Evolutionary conservation across 192 early-diverging fungal genomes (phyloP), one percentile per base, ranked within the genome.

Genomic region (Gamsiella multidivaricata): DNA sequence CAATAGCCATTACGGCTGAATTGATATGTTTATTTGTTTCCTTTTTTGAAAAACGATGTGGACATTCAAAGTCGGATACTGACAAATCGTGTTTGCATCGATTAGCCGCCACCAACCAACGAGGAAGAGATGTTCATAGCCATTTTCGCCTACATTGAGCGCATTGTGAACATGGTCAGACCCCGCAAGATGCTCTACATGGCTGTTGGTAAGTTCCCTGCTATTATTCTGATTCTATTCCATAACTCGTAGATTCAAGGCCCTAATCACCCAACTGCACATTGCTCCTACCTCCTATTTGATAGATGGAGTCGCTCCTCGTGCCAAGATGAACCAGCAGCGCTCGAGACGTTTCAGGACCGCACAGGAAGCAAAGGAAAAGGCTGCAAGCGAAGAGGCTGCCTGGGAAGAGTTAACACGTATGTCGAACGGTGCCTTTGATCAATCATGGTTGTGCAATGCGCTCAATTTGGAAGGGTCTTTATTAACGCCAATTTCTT

Each of bases 291-390:
- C n/a, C n/a, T n/a, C n/a, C n/a, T n/a, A n/a, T n/a, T n/a, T n/a
- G n/a, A 2, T 66, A 89, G 93, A 94, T 65, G 97, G 98, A 23
- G 98, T 99, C n/a, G 98, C 98, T 1, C 98, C 98, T 43, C 88
- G 98, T 23, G 98, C 98, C 22, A 99, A 99, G 65, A 98, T 99
- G 97, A 99, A 99, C 80, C 98, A 99, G 79, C 98, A 99, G 70
- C 91, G 98, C 23, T 93, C 96, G 32, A 92, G 98, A 66, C 93
- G 98, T 51, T 99, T 99, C 89, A 91, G 96, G 28, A 92, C 97
- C 2, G 90, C 96, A 11, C 94, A 94, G 66, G 95, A 96, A 65
- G 91, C 88, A 1, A 72, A 84, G 52, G 89, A 90, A 31, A 85
- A 86, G 49, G 80, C 82, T 12, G 85, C 62, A 83, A 78, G 87